Base-by-base conservation (phyloP, 208 protist species). In the Trypanosoma vivax region DNA sequence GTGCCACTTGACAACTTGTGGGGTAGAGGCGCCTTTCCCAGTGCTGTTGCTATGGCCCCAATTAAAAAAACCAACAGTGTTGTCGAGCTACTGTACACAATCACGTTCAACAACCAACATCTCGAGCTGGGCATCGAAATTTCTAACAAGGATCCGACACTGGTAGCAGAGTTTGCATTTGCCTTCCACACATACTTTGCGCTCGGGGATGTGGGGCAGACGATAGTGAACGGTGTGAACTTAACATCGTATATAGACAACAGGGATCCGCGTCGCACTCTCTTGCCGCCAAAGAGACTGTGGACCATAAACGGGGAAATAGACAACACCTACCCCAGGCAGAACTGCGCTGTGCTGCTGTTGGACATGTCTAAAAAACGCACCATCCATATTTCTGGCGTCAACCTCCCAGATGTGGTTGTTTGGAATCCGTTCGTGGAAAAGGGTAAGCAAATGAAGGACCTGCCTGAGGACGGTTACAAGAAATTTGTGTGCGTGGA, bases 131-230 rank as follows among this genome's bases (percentile, higher is more conserved):
- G 65, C 23, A 90, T 95, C 58, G 53, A 72, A 29, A 63, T 94
- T 3, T 55, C 50, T 4, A 95, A 92, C 67, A 61, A 31, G 7
- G 74, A 70, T 54, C 58, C 65, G 18, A 55, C 64, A 25, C 42
- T 34, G 19, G 35, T 66, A 19, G 59, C 76, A 9, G 60, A 55
- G 16, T 95, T 93, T 62, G 65, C 70, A 43, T 84, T 85, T 33
- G 77, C 80, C 47, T 91, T 95, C 49, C 89, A 95, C 72, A 87
- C 79, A 4, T 95, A 95, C 60, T 95, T 93, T 54, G 64, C 72
- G 1, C 63, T 91, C 23, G 58, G 58, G 14, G 53, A 86, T 52
- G 60, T 88, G 29, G 39, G 68, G 27, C 37, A 72, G 29, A 82
- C 80, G 5, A 41, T 74, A 27, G 54, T 95, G 38, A 73, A 83